These are phyloP conservation scores for Tympanopsis confertula DNA, from an alignment of 2,329 filamentous ascomycete genomes.

Conservation along the genomic window DNA sequence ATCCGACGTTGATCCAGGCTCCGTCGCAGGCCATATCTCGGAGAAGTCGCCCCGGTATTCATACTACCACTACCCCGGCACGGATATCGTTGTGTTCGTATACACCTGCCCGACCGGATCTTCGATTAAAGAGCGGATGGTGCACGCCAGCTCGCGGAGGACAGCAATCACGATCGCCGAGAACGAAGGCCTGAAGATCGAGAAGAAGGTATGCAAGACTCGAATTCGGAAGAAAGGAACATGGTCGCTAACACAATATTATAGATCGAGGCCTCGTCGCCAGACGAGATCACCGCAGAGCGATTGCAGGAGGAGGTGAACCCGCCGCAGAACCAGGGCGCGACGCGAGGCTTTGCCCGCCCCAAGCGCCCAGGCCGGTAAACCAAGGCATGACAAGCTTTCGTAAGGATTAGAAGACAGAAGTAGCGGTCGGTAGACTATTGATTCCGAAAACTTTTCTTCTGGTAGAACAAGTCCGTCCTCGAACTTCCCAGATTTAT, in stretches of 20 bases:
- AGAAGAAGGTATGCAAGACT: constrained; percentile 32
- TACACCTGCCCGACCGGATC: constrained; percentile 50
- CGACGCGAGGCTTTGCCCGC: constrained; percentile 44
- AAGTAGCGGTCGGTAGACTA: too few species aligned
- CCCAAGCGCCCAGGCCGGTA: constrained; percentile 48
- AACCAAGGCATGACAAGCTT: too few species aligned
- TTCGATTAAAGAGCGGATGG: constrained; percentile 55
- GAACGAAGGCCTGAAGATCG: constrained; percentile 40
- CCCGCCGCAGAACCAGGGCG: constrained; percentile 29
- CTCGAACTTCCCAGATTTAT: constrained; percentile 93
- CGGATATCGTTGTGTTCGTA: constrained; percentile 41
- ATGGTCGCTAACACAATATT: constrained; percentile 3
- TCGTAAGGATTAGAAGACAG: too few species aligned
- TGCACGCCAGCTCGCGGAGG: constrained; percentile 47
- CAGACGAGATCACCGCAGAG: constrained; percentile 40
- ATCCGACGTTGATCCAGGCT: constrained; percentile 24
- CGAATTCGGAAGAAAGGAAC: neutral
- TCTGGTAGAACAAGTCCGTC: constrained; percentile 57
- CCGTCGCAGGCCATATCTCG: constrained; percentile 34
- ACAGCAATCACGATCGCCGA: constrained; percentile 40
- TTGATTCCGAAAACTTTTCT: constrained; percentile 25
- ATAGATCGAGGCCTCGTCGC: constrained; percentile 45
- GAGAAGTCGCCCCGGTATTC: constrained; percentile 43
- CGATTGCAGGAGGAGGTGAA: constrained; percentile 40
- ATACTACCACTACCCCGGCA: constrained; percentile 42